Evolutionary conservation across 2,329 filamentous ascomycete species (phyloP).

Genomic region (Aquanectria penicillioides): DNA sequence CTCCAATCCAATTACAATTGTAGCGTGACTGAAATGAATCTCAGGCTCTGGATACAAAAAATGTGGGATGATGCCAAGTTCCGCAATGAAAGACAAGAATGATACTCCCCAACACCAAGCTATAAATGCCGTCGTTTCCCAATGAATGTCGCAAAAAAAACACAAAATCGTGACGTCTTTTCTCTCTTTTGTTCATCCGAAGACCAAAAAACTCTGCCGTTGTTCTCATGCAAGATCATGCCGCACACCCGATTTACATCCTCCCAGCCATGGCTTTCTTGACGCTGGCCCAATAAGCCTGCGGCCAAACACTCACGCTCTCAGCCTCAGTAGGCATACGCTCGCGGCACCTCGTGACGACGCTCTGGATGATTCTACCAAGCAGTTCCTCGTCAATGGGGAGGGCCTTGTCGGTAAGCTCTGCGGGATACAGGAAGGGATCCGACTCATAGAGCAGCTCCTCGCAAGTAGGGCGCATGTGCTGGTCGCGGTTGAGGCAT

Average conservation of each 20-base stretch:
- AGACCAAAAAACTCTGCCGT: conserved; percentile 17
- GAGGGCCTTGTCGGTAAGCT: conserved; percentile 63
- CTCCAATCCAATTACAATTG: conserved; percentile 30
- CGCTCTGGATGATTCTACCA: conserved; percentile 70
- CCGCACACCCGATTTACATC: conserved; percentile 34
- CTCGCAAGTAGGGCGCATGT: conserved; percentile 70
- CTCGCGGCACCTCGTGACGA: conserved; percentile 67
- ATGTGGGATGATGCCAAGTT: conserved; percentile 32
- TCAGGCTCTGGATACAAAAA: conserved; percentile 29
- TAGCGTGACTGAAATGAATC: conserved; percentile 16
- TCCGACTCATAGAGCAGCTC: conserved; percentile 69
- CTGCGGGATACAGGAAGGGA: conserved; percentile 71
- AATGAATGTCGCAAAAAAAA: conserved; percentile 34
- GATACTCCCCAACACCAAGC: conserved; percentile 45
- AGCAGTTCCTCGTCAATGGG: conserved; percentile 72
- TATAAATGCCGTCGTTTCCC: conserved; percentile 39
- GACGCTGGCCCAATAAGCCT: conserved; percentile 70
- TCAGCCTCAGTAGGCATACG: conserved; percentile 68
- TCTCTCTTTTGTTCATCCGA: conserved; percentile 23
- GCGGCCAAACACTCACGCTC: conserved; percentile 64
- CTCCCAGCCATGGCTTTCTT: conserved; percentile 58
- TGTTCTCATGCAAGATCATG: conserved; percentile 26
- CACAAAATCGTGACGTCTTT: conserved; percentile 33
- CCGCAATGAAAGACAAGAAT: conserved; percentile 40
- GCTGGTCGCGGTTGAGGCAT: conserved; percentile 71